Conservation (phyloP, 2,329 filamentous ascomycete genomes). For the Penicillium sp. region DNA sequence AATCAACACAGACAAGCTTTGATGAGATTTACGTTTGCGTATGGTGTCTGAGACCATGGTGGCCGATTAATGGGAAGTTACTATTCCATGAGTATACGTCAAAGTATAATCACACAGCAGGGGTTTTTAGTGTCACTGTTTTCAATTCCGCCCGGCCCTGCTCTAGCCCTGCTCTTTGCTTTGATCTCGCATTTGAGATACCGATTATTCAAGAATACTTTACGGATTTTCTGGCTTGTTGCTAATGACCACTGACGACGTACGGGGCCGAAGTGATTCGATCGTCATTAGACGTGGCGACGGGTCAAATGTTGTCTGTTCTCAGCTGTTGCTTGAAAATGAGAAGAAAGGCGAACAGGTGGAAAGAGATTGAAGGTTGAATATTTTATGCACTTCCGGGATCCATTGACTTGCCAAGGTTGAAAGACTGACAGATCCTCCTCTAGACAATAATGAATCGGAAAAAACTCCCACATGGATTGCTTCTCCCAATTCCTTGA, state of each 20-base stretch:
- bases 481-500: slow-evolving; percentile 43
- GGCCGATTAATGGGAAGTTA: neutral
- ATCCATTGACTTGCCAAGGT: neutral
- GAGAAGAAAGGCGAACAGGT: slow-evolving; percentile 4
- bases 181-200: slow-evolving; percentile 5
- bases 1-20: neutral
- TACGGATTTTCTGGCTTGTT: neutral
- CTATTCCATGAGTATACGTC: neutral
- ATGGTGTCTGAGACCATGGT: neutral
- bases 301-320: slow-evolving; percentile 11
- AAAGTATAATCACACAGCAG: slow-evolving; percentile 17
- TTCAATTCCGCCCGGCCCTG: slow-evolving; percentile 5
- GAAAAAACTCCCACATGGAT: slow-evolving; percentile 28
- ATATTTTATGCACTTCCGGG: too few species aligned
- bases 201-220: neutral
- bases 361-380: slow-evolving; percentile 15
- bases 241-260: neutral
- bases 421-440: neutral
- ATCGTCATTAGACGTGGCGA: neutral
- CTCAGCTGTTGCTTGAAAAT: slow-evolving; percentile 11
- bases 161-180: slow-evolving; percentile 5
- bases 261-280: neutral
- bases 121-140: slow-evolving; percentile 12
- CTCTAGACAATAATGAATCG: slow-evolving; percentile 23
- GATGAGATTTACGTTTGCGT: neutral